Base-by-base conservation (phyloP, 2,329 filamentous ascomycete genomes). In the Colletotrichum nymphaeae region DNA sequence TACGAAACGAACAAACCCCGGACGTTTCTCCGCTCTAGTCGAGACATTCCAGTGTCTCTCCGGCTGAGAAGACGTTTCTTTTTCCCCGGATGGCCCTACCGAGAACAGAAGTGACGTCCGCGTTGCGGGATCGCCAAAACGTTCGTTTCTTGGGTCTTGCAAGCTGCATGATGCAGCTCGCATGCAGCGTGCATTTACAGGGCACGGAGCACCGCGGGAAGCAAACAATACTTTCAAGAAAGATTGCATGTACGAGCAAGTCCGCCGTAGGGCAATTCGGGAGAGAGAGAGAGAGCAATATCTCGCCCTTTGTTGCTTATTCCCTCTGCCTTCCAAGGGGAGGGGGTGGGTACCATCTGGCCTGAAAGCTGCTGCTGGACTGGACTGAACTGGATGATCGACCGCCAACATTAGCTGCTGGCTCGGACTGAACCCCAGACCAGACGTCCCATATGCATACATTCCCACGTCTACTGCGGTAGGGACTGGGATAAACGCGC, bases 81-180 rank as follows among this genome's bases (percentile, higher is more conserved):
- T 56, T 65, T 26, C 55, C 52, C 56, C 67, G 70, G 70, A 65
- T 70, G 60, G 67, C 53, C 70, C 70, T 73, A 65, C 70, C 70
- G 70, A 73, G 70, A 73, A 73, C 59, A 73, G 70, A 73, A 73
- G 60, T 65, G 70, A 73, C 55, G 66, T 65, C 70, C 70, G 70
- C 55, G 70, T 49, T 60, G 70, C 19, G 70, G 67, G 66, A 73
- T 70, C 70, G 67, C 55, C 60, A 55, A 57, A 49, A 63, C 52
- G 42, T 69, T 42, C 53, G 55, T 65, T 49, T 57, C 66, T 62
- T 56, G 58, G 58, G 58, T 42, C 49, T 62, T 56, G 32, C 46
- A 35, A 49, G 63, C 63, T 58, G 58, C 57, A 42, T 52, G 16
- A 42, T 56, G 63, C 32, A 37, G 49, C 28, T 24, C 12, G 62